phyloP scores from a whole-genome alignment of 139 green algal genomes.

The Closterium sp. region DNA sequence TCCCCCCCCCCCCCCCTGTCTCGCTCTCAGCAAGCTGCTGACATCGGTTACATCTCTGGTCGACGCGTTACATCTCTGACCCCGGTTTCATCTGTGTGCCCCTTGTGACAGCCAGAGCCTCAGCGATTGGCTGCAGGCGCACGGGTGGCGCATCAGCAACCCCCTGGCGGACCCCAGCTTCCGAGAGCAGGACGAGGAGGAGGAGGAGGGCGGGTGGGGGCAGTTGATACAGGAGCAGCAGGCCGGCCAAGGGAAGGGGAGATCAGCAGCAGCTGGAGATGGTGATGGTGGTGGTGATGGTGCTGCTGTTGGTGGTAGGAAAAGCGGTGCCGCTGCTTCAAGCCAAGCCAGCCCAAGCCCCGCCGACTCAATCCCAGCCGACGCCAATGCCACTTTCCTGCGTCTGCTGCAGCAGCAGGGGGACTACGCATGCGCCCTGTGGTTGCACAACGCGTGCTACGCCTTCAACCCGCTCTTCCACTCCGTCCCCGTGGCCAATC shows the following conservation, averaged over 20 bases:
- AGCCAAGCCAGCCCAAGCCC: neutral
- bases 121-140: neutral
- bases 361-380: neutral
- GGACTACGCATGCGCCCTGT: constrained; percentile 26
- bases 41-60: no score
- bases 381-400: neutral
- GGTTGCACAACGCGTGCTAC: constrained; percentile 42
- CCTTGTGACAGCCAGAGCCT: neutral
- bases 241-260: no score
- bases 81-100: neutral
- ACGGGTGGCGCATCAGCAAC: neutral
- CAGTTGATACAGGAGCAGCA: neutral
- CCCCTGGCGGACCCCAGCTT: neutral
- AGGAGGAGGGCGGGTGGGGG: neutral
- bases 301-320: neutral
- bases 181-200: neutral
- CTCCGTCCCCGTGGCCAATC: neutral
- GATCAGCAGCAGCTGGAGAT: neutral
- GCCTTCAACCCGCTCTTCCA: constrained; percentile 12
- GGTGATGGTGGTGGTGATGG: neutral
- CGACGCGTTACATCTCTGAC: neutral
- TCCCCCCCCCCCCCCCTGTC: neutral
- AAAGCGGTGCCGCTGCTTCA: neutral
- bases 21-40: no score
- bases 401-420: constrained; percentile 16